Evolutionary conservation across 345 rosid species (phyloP).

Genomic region (Isatis tinctoria): DNA sequence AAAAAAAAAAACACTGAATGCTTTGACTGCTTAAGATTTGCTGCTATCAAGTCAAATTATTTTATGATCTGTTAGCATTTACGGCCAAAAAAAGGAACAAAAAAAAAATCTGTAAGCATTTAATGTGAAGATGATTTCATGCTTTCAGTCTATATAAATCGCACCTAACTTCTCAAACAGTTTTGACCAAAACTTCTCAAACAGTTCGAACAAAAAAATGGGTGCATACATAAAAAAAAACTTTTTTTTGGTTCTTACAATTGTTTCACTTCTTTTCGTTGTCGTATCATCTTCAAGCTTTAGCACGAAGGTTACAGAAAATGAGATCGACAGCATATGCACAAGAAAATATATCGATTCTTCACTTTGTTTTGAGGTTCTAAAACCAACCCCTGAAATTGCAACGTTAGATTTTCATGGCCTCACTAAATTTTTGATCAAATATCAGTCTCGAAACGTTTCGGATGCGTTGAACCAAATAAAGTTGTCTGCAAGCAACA

Average conservation of each 20-base stretch:
- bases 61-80: no score
- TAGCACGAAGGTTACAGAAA: background rate
- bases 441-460: background rate
- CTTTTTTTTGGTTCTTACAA: background rate
- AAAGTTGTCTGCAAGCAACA: background rate
- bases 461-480: background rate
- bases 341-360: background rate
- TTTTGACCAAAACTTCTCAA: no score
- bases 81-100: no score
- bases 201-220: background rate
- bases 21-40: no score
- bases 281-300: background rate
- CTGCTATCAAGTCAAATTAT: no score
- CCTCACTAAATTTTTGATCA: background rate
- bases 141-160: no score
- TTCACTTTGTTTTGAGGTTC: background rate
- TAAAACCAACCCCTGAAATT: background rate
- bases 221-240: background rate
- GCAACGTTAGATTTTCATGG: background rate
- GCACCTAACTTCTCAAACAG: background rate
- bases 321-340: background rate
- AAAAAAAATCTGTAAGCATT: no score
- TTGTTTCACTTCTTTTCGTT: background rate
- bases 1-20: no score
- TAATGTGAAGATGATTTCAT: no score